Conservation (phyloP, 345 rosid genomes). For the Citrus reticulata region DNA sequence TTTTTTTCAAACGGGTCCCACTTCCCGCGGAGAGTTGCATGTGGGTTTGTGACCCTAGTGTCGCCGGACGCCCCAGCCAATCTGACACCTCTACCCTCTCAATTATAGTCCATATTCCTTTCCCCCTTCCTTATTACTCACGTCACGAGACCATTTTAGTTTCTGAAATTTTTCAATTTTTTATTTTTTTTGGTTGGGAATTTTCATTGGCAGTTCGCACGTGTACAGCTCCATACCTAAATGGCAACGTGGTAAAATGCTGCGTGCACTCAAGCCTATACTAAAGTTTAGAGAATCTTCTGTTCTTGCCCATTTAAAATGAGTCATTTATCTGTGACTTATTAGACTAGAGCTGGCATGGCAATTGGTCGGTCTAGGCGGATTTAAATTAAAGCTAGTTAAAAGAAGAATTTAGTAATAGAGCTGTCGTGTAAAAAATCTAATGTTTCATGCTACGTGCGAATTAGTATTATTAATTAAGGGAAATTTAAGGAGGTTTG, state of each 20-base stretch:
- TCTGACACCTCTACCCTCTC: slow-evolving; percentile 26
- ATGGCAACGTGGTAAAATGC: slow-evolving; percentile 9
- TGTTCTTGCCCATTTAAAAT: not conserved
- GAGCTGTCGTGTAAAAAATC: not conserved
- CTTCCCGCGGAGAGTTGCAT: slow-evolving; percentile 11
- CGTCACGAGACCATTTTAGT: slow-evolving; percentile 1
- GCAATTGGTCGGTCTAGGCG: not conserved
- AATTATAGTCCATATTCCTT: slow-evolving; percentile 17
- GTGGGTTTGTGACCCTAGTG: slow-evolving; percentile 41
- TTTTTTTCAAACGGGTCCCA: not conserved
- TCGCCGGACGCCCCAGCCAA: slow-evolving; percentile 41
- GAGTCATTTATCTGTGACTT: not conserved
- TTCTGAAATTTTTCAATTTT: not conserved
- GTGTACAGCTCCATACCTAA: slow-evolving; percentile 52
- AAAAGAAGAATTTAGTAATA: not conserved
- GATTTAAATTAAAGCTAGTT: not conserved
- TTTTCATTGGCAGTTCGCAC: slow-evolving; percentile 33
- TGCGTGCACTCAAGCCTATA: slow-evolving; percentile 22
- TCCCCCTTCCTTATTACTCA: slow-evolving; percentile 5
- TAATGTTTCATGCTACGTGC: slow-evolving; percentile 3
- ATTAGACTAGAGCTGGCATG: not conserved
- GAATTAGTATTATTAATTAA: not conserved
- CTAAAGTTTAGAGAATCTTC: not conserved
- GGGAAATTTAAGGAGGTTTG: not conserved
- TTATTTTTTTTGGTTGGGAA: not conserved